Evolutionary conservation across 208 protist species (phyloP), one percentile per base, ranked within the genome.

Genomic region (Acanthamoeba rhysodes): DNA sequence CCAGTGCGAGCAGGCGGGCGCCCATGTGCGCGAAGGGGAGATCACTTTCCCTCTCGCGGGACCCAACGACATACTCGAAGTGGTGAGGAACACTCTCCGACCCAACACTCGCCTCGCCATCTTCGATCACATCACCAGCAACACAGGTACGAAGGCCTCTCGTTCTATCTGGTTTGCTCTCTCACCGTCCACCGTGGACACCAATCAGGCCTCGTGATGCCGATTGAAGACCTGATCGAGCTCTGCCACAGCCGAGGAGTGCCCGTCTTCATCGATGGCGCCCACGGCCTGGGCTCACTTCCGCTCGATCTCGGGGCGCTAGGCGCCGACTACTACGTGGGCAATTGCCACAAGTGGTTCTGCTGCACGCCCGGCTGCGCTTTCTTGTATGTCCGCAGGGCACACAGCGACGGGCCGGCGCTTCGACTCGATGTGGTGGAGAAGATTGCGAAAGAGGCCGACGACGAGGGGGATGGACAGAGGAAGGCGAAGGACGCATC

Each of bases 301-400:
- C 96, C 98, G 59, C 96, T 98, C 20, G 95, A 98, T 84, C 98
- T 98, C 93, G 96, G 96, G 66, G 90, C 96, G 2, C 96, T 98
- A 12, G 62, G 62, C 8, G 57, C 88, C 3, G 96, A 98, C 87
- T 95, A 95, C 22, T 98, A 98, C 96, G 96, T 98, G 27, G 98
- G 98, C 4, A 99, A 99, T 93, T 96, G 98, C 55, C 98, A 99
- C 97, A 99, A 99, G 95, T 99, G 98, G 98, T 98, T 98, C 91
- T 98, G 95, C 96, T 27, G 80, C 80, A 14, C 80, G 22, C 80
- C 45, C 45, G 80, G 80, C 5, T 64, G 53, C 80, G 68, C 87
- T 22, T 88, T 55, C 45, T 48, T 88, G 20, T 88, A 32, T 41
- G 80, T 88, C 14, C 37, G 34, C 32, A 34, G 10, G 2, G 0